These are phyloP conservation scores for Meredithiella fracta DNA, from an alignment of 2,329 filamentous ascomycete species.

Conservation along the genomic window DNA sequence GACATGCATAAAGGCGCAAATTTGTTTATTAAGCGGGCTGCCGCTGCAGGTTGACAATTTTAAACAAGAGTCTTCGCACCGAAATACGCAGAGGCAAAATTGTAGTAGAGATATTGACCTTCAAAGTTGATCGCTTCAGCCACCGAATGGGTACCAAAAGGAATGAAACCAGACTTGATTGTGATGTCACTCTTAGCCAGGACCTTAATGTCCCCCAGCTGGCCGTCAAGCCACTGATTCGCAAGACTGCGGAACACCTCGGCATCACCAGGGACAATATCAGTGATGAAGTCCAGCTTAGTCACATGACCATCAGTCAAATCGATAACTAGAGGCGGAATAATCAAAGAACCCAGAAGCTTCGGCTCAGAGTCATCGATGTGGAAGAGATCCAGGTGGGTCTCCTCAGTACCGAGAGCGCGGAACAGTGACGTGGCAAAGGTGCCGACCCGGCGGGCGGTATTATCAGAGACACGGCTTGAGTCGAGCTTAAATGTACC, in stretches of 20 bases:
- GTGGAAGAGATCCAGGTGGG: conserved; percentile 59
- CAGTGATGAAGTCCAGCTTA: conserved; percentile 59
- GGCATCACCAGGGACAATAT: conserved; percentile 59
- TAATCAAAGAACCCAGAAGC: conserved; percentile 56
- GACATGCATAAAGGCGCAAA: conserved; percentile 12
- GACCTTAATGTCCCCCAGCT: conserved; percentile 52
- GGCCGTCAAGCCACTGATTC: conserved; percentile 76
- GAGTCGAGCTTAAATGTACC: conserved; percentile 72
- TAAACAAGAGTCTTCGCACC: conserved; percentile 35
- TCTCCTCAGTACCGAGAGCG: conserved; percentile 56
- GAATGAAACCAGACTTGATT: conserved; percentile 64
- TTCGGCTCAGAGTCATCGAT: conserved; percentile 47
- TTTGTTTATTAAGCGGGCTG: conserved; percentile 10
- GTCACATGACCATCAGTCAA: conserved; percentile 66
- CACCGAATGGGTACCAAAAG: conserved; percentile 60
- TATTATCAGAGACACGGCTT: conserved; percentile 51
- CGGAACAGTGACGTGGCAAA: conserved; percentile 66
- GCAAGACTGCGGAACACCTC: conserved; percentile 64
- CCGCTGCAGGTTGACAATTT: conserved; percentile 4
- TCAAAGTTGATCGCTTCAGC: conserved; percentile 62
- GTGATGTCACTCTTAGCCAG: conserved; percentile 56
- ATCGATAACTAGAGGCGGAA: conserved; percentile 61
- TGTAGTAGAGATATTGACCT: conserved; percentile 59
- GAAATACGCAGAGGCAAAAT: conserved; percentile 44
- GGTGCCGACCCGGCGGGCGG: conserved; percentile 58